Percentiles rank a stretch among this genome's conserved stretches.
These are phyloP conservation scores for Hsuehochloa calcarea DNA, from an alignment of 176 grass and related monocot species.

Conservation along the genomic window DNA sequence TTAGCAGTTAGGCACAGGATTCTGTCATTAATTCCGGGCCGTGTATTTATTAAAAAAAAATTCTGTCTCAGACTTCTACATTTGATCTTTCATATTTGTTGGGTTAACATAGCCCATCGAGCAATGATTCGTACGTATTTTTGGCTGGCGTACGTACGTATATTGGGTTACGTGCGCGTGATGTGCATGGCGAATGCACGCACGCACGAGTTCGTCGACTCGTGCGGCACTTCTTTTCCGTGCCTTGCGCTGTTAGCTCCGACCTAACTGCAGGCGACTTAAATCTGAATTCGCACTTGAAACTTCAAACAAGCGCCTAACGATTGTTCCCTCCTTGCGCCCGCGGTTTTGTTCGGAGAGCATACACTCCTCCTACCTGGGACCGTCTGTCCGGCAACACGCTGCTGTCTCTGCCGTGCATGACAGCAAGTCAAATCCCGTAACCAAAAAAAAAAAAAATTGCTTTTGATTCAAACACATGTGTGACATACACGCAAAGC, in stretches of 20 bases:
- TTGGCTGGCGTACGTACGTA: neutral
- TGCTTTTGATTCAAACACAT: neutral
- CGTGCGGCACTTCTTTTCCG: neutral
- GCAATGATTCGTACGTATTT: neutral
- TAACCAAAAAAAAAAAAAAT: neutral
- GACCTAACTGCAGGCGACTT: neutral
- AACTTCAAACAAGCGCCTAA: constrained; percentile 20
- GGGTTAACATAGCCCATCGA: neutral
- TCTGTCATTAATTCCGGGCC: neutral
- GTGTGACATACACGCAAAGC: neutral
- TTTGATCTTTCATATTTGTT: neutral
- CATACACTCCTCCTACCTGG: neutral
- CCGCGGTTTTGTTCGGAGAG: neutral
- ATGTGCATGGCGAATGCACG: neutral
- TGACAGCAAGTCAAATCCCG: neutral
- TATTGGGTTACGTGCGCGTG: neutral
- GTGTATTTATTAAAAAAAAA: neutral
- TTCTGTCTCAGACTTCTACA: neutral
- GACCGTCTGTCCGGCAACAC: neutral
- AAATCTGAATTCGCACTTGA: neutral
- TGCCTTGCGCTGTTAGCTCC: neutral
- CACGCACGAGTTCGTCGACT: too few relatives aligned
- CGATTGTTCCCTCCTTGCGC: neutral
- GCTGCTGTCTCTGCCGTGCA: neutral
- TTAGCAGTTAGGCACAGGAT: neutral